Evolutionary conservation across 805 yeast species (phyloP), one percentile per base, ranked within the genome.

Genomic region (Pichia kluyveri): DNA sequence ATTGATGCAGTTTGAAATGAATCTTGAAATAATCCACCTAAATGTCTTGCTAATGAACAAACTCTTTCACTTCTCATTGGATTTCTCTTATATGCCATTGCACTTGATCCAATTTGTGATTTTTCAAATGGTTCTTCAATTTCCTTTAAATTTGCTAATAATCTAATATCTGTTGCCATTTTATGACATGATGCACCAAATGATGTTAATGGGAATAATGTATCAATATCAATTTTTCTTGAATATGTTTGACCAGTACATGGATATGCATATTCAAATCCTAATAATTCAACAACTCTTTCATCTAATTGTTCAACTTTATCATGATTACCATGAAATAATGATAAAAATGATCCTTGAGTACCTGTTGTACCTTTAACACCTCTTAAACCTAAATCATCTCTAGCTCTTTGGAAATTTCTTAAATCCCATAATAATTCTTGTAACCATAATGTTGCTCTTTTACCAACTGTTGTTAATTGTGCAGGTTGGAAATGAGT

Each of bases 401-500:
- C 85, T 72, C 99, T 83, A 43, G 98, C 98, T 70, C 99, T 84
- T 57, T 77, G 83, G 73, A 93, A 79, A 72, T 93, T 93, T 72
- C 99, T 81, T 68, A 93, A 78, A 70, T 93, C 99, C 99, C 98
- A 93, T 60, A 93, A 75, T 60, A 93, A 74, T 69, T 93, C 99
- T 75, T 93, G 99, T 59, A 93, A 74, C 99, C 99, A 93, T 63
- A 93, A 74, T 41, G 97, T 89, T 48, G 96, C 95, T 71, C 99
- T 84, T 76, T 93, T 93, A 67, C 99, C 99, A 54, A 93, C 96
- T 34, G 99, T 93, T 57, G 98, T 91, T 67, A 93, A 80, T 73
- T 93, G 99, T 46, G 99, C 99, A 15, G 99, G 99, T 74, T 93
- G 99, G 80, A 93, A 93, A 70, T 93, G 99, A 49, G 99, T 93